phyloP scores from a whole-genome alignment of 257 asterid genomes.

The Ballota nigra region DNA sequence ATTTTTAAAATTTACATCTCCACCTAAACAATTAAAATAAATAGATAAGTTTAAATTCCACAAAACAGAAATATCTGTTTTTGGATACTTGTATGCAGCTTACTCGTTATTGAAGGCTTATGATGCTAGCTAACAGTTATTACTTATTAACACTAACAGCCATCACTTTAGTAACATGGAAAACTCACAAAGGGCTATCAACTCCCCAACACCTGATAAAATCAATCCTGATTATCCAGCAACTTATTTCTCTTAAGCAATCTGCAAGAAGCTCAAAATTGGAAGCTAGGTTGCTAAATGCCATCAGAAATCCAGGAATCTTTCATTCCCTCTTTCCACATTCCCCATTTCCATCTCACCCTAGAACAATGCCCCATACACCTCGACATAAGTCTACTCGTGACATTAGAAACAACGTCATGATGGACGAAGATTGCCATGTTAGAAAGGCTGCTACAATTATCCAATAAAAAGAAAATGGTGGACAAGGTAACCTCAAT shows the following conservation, averaged over 20 bases:
- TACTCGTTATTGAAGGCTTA: too few species aligned
- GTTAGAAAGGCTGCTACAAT: conserved; percentile 40
- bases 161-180: neutral
- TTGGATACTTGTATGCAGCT: too few species aligned
- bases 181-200: neutral
- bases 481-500: conserved; percentile 49
- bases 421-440: conserved; percentile 55
- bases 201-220: too few species aligned
- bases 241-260: neutral
- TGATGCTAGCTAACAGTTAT: too few species aligned
- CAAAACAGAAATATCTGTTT: too few species aligned
- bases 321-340: conserved; percentile 71
- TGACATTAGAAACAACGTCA: conserved; percentile 57
- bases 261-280: neutral
- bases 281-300: conserved; percentile 1
- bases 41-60: neutral
- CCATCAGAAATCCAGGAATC: conserved; percentile 62
- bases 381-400: conserved; percentile 50
- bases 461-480: conserved; percentile 47
- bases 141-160: neutral
- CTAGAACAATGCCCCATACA: conserved; percentile 45
- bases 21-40: neutral
- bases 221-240: too few species aligned
- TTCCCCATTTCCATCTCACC: conserved; percentile 83
- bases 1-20: neutral